Conservation (phyloP, 1,139 yeast species). For the Candida sp. region DNA sequence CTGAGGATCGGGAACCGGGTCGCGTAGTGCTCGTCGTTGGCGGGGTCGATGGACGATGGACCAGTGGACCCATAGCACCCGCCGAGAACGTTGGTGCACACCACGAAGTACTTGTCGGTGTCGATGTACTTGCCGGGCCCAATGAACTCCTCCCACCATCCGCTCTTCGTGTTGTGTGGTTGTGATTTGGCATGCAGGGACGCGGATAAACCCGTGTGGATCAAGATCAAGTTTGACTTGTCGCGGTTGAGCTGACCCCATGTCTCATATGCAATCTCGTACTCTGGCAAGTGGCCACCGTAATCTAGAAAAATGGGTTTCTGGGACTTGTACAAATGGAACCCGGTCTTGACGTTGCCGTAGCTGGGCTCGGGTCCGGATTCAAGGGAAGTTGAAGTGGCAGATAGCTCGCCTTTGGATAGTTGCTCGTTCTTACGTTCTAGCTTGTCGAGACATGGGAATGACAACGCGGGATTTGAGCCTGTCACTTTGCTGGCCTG, state of each 20-base stretch:
- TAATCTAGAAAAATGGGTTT: constrained; percentile 75
- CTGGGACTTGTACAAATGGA: constrained; percentile 55
- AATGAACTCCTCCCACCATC: constrained; percentile 97
- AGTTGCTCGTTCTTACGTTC: constrained; percentile 62
- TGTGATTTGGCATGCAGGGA: constrained; percentile 96
- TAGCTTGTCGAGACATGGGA: constrained; percentile 85
- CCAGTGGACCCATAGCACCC: constrained; percentile 98
- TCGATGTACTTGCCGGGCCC: constrained; percentile 85
- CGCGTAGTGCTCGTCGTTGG: constrained; percentile 69
- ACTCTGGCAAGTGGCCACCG: constrained; percentile 80
- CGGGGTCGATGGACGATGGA: constrained; percentile 83
- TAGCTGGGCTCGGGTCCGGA: constrained; percentile 90
- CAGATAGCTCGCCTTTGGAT: constrained; percentile 22
- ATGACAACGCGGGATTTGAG: constrained; percentile 69
- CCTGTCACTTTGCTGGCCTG: constrained; percentile 15
- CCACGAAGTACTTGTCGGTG: constrained; percentile 78
- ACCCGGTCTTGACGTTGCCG: constrained; percentile 72
- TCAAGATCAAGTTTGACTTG: constrained; percentile 71
- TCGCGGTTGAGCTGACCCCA: constrained; percentile 66
- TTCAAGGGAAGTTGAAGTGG: constrained; percentile 37
- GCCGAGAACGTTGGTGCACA: constrained; percentile 91
- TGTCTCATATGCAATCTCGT: constrained; percentile 85
- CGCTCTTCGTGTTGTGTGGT: constrained; percentile 66
- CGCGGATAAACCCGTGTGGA: constrained; percentile 93
- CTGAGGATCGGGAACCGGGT: constrained; percentile 89